phyloP scores from a whole-genome alignment of 768 basidiomycete species.

The Phylloporus sp. region DNA sequence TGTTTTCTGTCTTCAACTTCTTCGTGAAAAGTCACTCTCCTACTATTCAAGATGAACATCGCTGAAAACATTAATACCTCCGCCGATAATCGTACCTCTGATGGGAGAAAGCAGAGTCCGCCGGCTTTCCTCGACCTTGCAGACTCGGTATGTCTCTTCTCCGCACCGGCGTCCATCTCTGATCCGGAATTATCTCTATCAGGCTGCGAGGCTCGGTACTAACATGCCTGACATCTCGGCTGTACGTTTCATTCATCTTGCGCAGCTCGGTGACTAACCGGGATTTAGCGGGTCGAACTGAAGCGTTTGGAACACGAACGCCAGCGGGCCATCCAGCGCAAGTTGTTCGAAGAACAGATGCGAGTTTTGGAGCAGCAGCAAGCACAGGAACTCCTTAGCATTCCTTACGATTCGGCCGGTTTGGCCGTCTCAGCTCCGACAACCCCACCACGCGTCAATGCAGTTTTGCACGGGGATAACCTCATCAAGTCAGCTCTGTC shows the following conservation, averaged over 20 bases:
- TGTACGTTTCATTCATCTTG: conserved; percentile 44
- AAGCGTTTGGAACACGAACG: conserved; percentile 86
- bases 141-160: conserved; percentile 69
- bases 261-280: conserved; percentile 2
- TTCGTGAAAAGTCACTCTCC: conserved; percentile 47
- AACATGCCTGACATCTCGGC: conserved; percentile 86
- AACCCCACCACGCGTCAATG: conserved; percentile 77
- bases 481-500: conserved; percentile 41
- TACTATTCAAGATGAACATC: conserved; percentile 61
- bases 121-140: conserved; percentile 92
- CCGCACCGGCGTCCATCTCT: conserved; percentile 6
- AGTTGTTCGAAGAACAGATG: conserved; percentile 96
- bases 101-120: conserved; percentile 80
- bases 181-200: conserved; percentile 4
- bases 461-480: conserved; percentile 59
- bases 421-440: conserved; percentile 87
- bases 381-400: conserved; percentile 74
- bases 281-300: conserved; percentile 72
- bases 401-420: conserved; percentile 62
- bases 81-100: conserved; percentile 67
- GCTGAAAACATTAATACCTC: conserved; percentile 68
- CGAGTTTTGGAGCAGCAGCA: conserved; percentile 88
- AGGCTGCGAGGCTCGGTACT: conserved; percentile 82
- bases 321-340: conserved; percentile 81
- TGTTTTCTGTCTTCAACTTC: conserved; percentile 51